Evolutionary conservation across 2,329 filamentous ascomycete species (phyloP), one percentile per base, ranked within the genome.

Genomic region (Hysterium pulicare): DNA sequence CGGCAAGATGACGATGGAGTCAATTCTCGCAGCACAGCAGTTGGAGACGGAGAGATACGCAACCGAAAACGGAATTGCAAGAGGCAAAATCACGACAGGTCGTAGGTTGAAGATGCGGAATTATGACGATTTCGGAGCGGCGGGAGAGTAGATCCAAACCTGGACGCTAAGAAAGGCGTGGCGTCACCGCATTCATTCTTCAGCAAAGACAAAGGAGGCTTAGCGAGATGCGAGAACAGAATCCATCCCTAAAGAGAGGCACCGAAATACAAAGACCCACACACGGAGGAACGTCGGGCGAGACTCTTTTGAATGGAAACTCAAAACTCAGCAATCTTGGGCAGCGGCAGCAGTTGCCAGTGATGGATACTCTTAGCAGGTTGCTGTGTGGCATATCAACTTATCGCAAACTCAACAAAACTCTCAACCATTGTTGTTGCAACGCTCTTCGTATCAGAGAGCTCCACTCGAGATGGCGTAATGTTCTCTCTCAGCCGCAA

Each of bases 251-350:
- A 24, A 38, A 38, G 35, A 20, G 24, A 17, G 35, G 28, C 20
- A 38, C 22, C 24, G 35, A 17, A 24, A 24, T 38, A 10, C 13
- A n/a, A n/a, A n/a, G n/a, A n/a, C n/a, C n/a, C n/a, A n/a, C 32
- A 34, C 32, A 24, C 24, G 35, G 35, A 23, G 9, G 19, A 38
- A 38, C 21, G 35, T 26, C 35, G 21, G 35, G 15, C 16, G 35
- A 38, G 28, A 38, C n/a, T 10, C 2, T 37, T 23, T 23, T 17
- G 28, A 38, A n/a, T n/a, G n/a, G n/a, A n/a, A n/a, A n/a, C n/a
- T n/a, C n/a, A n/a, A n/a, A n/a, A n/a, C n/a, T n/a, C n/a, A n/a
- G n/a, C n/a, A n/a, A n/a, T n/a, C n/a, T n/a, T n/a, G n/a, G n/a
- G n/a, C n/a, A n/a, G n/a, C n/a, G n/a, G n/a, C n/a, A n/a, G n/a